phyloP scores from a whole-genome alignment of 1,139 yeast genomes.

The Blastobotrys niveus region DNA sequence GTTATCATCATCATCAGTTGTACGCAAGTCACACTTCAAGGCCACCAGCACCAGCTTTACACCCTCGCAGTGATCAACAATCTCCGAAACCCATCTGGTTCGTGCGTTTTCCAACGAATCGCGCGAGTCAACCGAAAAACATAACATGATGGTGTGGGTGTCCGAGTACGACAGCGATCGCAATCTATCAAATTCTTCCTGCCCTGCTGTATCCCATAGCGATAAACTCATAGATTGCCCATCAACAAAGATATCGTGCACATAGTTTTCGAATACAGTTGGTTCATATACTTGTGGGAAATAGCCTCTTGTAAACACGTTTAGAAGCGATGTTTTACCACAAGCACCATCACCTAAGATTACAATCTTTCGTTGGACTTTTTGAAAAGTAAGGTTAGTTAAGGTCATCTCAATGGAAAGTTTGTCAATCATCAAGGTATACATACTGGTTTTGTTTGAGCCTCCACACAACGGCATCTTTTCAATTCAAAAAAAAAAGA shows the following conservation, averaged over 20 bases:
- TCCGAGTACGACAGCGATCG: conserved; percentile 88
- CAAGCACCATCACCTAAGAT: conserved; percentile 98
- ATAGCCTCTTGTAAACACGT: conserved; percentile 94
- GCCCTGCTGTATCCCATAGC: conserved; percentile 98
- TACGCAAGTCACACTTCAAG: conserved; percentile 85
- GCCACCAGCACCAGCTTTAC: conserved; percentile 92
- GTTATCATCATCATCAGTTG: conserved; percentile 38
- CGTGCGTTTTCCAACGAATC: conserved; percentile 95
- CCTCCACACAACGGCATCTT: conserved; percentile 68
- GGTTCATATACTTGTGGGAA: conserved; percentile 99
- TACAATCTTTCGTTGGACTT: conserved; percentile 83
- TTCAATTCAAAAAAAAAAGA: not conserved
- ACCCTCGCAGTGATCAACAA: conserved; percentile 94
- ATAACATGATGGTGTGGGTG: conserved; percentile 93
- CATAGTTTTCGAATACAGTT: conserved; percentile 95
- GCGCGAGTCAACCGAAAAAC: conserved; percentile 89
- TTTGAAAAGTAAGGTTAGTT: conserved; percentile 14
- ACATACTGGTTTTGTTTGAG: conserved; percentile 47
- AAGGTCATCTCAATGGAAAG: too few relatives aligned
- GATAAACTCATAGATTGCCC: conserved; percentile 89
- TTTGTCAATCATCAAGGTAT: not conserved
- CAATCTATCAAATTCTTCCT: conserved; percentile 92
- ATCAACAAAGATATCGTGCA: conserved; percentile 94
- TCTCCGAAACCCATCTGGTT: conserved; percentile 94
- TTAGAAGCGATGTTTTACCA: conserved; percentile 84